These are phyloP conservation scores for Pistacia integerrima DNA, from an alignment of 345 rosid genomes.

Conservation along the genomic window DNA sequence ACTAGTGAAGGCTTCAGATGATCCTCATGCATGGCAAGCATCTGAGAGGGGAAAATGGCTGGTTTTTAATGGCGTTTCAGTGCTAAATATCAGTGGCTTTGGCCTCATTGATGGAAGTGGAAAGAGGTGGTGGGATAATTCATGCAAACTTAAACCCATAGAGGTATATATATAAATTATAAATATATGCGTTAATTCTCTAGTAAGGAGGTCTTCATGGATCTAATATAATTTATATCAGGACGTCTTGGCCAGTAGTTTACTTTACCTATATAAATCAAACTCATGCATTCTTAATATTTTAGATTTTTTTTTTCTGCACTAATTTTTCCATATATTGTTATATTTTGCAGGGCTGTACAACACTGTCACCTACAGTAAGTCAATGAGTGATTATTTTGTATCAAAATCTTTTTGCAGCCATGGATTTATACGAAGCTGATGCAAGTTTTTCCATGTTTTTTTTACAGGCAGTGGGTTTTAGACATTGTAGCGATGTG, in stretches of 20 bases:
- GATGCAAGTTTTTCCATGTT: neutral
- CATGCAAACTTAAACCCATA: slow-evolving; percentile 5
- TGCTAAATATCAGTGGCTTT: slow-evolving; percentile 17
- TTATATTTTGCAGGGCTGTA: neutral
- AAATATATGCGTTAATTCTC: too few relatives aligned
- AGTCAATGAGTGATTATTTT: neutral
- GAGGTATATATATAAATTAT: neutral
- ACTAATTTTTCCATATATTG: neutral
- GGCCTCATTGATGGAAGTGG: slow-evolving; percentile 25
- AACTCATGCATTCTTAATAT: too few relatives aligned
- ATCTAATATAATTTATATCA: too few relatives aligned
- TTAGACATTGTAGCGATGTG: slow-evolving; percentile 16
- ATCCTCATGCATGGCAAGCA: slow-evolving; percentile 15
- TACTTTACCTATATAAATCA: too few relatives aligned
- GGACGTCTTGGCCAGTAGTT: too few relatives aligned
- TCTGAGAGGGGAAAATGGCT: slow-evolving; percentile 6
- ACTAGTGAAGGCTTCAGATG: slow-evolving; percentile 24
- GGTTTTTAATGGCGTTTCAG: slow-evolving; percentile 6
- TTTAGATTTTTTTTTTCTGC: neutral
- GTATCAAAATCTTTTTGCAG: neutral
- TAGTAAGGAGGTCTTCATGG: too few relatives aligned
- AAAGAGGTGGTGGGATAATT: slow-evolving; percentile 10
- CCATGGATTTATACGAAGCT: neutral
- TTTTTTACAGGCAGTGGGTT: slow-evolving; percentile 19
- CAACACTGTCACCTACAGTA: slow-evolving; percentile 1